phyloP scores from a whole-genome alignment of 139 green algal genomes.

The Deuterostichococcus epilithicus region DNA sequence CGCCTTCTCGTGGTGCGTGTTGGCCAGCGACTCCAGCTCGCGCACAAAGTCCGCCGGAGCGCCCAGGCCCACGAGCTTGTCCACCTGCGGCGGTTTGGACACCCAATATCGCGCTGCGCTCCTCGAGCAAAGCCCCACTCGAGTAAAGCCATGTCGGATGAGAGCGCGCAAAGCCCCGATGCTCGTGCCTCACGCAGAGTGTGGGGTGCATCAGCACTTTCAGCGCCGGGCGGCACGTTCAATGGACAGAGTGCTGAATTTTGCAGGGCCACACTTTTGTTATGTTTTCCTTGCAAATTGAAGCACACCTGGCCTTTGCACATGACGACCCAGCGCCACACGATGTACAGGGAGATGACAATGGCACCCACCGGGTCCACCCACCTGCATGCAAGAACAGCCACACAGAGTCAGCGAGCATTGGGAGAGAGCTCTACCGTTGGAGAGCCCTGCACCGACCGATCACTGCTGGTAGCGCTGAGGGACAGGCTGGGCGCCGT shows the following conservation, averaged over 20 bases:
- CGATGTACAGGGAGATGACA: conserved; percentile 56
- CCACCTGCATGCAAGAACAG: conserved; percentile 28
- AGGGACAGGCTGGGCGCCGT: no score
- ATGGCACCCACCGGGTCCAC: conserved; percentile 53
- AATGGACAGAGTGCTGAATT: no score
- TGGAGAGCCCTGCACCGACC: no score
- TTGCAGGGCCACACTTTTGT: no score
- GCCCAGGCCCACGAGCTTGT: conserved; percentile 25
- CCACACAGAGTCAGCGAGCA: conserved; percentile 25
- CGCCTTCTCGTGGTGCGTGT: conserved; percentile 21
- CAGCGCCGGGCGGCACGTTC: neutral
- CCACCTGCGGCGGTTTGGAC: conserved; percentile 4
- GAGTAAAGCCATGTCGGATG: no score
- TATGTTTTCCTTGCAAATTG: no score
- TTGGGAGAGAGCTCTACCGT: no score
- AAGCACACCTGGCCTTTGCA: conserved; percentile 52
- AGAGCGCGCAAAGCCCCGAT: no score
- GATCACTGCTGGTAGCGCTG: no score
- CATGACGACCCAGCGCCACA: conserved; percentile 55
- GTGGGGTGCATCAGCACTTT: neutral
- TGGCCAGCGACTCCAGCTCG: conserved; percentile 8
- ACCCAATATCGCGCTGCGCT: no score
- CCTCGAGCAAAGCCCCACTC: no score
- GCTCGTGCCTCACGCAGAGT: no score
- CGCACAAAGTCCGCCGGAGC: conserved; percentile 11